Evolutionary conservation across 2,329 filamentous ascomycete species (phyloP), one percentile per base, ranked within the genome.

Genomic region (Colletotrichum endophyticum): DNA sequence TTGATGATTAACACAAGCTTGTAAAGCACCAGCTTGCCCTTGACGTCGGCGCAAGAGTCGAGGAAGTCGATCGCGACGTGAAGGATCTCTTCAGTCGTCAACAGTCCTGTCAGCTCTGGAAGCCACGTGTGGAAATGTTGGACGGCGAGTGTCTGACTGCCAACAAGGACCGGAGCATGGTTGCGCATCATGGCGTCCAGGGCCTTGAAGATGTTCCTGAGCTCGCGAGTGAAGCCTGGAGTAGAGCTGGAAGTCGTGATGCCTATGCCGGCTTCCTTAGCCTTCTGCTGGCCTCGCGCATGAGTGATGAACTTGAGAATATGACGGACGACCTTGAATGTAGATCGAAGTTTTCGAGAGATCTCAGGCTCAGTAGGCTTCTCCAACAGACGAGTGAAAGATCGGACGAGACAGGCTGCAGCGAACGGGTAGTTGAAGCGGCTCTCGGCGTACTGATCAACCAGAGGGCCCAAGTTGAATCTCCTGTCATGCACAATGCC

Each of bases 71-170:
- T 95, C 56, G 96, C 95, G 78, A 98, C 94, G 81, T 98, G 94
- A 69, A 98, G 88, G 62, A 98, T 96, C 83, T 99, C 96, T 80
- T 96, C 94, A 0, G 94, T 93, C 6, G 91, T 91, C 82, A 99
- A 89, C 49, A 97, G 89, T 3, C 93, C 92, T 1, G 92, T 89
- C 12, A 99, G 91, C 82, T 99, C 96, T 0, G 97, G 96, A n/a
- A 99, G 88, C 97, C 97, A 99, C 0, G 95, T 95, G 82, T 99
- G 96, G 83, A 99, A 98, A 83, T 99, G 95, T 84, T 99, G 97
- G 15, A 99, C 96, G 4, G 98, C 93, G 66, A 99, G 88, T 0
- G 97, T 99, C 85, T 99, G 98, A 78, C 95, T 99, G 39, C 97
- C 97, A 16, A 99, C 95, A 28, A 99, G 88, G 22, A 96, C 93